Evolutionary conservation across 495 filamentous ascomycete species (phyloP).

Genomic region (Penicilliopsis zonata): DNA sequence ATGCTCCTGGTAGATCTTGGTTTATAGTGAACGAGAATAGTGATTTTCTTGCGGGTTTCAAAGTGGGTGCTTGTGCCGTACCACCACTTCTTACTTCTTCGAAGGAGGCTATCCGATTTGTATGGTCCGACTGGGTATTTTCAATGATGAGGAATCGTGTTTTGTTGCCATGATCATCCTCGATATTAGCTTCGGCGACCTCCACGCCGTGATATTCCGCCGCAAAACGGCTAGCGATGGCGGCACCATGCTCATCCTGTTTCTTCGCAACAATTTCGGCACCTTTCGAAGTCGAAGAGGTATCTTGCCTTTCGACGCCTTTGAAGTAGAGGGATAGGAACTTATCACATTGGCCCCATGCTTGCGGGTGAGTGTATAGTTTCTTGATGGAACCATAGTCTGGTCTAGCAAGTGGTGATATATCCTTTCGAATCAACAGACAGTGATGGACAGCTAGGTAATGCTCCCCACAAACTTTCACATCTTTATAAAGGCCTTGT

Average conservation of each 20-base stretch:
- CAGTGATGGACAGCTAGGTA: slow-evolving; percentile 83
- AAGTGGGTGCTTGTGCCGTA: slow-evolving; percentile 3
- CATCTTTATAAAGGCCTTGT: slow-evolving; percentile 41
- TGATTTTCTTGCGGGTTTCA: slow-evolving; percentile 43
- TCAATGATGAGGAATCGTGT: slow-evolving; percentile 78
- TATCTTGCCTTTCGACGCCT: slow-evolving; percentile 66
- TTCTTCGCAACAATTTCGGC: slow-evolving; percentile 63
- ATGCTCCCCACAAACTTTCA: slow-evolving; percentile 64
- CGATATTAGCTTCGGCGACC: slow-evolving; percentile 60
- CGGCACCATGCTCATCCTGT: slow-evolving; percentile 46
- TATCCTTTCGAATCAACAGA: slow-evolving; percentile 45
- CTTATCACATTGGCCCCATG: slow-evolving; percentile 80
- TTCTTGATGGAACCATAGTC: slow-evolving; percentile 25
- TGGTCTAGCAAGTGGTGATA: slow-evolving; percentile 12
- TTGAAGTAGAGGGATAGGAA: slow-evolving; percentile 58
- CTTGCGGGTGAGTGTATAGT: slow-evolving; percentile 87
- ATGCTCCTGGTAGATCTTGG: slow-evolving; percentile 63
- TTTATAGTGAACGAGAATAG: slow-evolving; percentile 73
- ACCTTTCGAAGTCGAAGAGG: slow-evolving; percentile 73
- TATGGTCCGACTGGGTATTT: slow-evolving; percentile 23
- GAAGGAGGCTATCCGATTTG: slow-evolving; percentile 9
- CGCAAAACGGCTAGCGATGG: slow-evolving; percentile 65
- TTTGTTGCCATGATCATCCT: slow-evolving; percentile 74
- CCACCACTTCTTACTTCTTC: slow-evolving; percentile 9
- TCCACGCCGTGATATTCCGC: slow-evolving; percentile 54